These are phyloP conservation scores for Bacterosira constricta DNA, from an alignment of 108 stramenopile genomes.

Conservation along the genomic window DNA sequence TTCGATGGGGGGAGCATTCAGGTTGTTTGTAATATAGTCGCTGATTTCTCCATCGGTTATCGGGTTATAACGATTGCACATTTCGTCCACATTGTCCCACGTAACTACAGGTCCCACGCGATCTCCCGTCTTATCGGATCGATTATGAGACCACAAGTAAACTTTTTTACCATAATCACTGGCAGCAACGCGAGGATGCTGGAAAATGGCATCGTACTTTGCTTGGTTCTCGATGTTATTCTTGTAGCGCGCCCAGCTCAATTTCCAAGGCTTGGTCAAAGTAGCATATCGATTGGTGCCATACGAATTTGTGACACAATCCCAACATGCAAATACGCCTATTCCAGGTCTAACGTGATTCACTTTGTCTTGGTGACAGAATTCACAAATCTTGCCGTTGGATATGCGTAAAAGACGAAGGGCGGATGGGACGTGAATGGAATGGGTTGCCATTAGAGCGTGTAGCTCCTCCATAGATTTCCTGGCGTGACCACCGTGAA, in stretches of 20 bases:
- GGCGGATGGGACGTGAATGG: constrained; percentile 18
- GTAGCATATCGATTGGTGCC: too few species aligned
- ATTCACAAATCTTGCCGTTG: constrained; percentile 24
- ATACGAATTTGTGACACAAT: background rate
- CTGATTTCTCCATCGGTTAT: background rate
- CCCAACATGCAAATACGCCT: constrained; percentile 31
- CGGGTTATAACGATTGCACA: background rate
- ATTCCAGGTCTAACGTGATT: constrained; percentile 18
- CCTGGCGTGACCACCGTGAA: constrained; percentile 16
- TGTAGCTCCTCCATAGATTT: constrained; percentile 12
- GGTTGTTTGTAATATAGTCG: constrained; percentile 2
- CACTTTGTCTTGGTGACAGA: background rate
- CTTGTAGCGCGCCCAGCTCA: background rate
- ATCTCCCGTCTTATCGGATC: constrained; percentile 11
- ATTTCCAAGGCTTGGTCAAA: constrained; percentile 20
- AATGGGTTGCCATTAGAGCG: background rate
- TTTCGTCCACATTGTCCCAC: constrained; percentile 15
- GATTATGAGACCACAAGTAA: background rate
- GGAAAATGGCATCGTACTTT: constrained; percentile 11
- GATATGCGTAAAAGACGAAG: constrained; percentile 19
- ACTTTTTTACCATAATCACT: background rate
- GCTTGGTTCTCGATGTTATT: background rate
- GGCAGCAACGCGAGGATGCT: constrained; percentile 9
- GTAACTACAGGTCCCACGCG: constrained; percentile 9
- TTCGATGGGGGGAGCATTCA: constrained; percentile 1